Base-by-base conservation (phyloP, 2,329 filamentous ascomycete genomes). In the Aspergillus aculeatinus region DNA sequence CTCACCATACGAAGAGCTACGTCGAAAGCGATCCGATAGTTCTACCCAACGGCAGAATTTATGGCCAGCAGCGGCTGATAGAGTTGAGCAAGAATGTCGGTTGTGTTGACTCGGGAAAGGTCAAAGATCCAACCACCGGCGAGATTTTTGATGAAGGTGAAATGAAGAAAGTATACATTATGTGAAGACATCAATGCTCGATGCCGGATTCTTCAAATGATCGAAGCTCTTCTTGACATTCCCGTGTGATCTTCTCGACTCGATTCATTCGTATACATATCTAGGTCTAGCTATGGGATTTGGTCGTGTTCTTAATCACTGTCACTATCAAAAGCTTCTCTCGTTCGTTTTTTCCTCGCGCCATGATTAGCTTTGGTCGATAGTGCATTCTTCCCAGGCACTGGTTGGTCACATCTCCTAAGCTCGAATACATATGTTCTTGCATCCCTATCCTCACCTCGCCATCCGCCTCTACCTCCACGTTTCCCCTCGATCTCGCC, bases 1-100 rank as follows among this genome's bases (percentile, higher is more conserved):
- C 95, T 2, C 90, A 96, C 71, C 95, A 99, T 75, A 93, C 90
- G 31, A 96, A 96, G 81, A 96, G 92, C 72, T 90, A 92, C 63
- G 91, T 98, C 31, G 94, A 96, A 72, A 87, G 87, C 50, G 93
- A 98, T 72, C 85, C 95, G 1, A 84, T 96, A 21, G 84, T 98
- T 48, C 78, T 99, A 58, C 95, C 95, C 25, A 97, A 96, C 74
- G 89, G 90, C 1, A 84, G 91, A 55, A 89, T 96, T 10, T 97
- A 96, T 72, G 91, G 94, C 21, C 84, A 86, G 60, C 85, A 89
- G 58, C 82, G 89, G 54, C 80, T 99, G 53, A 80, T 89, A 62
- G 85, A 90, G 59, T 87, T 95, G 74, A 91, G 93, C 58, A 85
- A 86, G 70, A 97, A 96, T 79, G 81, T 92, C 0, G 90, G 90